Conservation (phyloP, 169 alveolate genomes). For the Plasmodium malariae region DNA sequence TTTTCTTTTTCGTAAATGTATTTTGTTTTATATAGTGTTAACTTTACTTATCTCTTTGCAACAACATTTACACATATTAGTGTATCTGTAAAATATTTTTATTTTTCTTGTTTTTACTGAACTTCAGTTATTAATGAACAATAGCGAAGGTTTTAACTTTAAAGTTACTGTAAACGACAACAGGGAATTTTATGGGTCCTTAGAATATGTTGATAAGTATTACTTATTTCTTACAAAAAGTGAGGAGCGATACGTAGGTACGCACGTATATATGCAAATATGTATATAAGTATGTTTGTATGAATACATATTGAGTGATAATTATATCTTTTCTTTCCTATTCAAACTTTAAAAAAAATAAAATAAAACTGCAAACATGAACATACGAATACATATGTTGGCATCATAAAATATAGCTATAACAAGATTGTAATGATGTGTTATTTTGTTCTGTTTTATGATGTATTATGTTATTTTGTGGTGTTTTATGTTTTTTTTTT, state of each 20-base stretch:
- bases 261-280: neutral
- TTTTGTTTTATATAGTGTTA: neutral
- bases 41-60: neutral
- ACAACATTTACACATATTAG: no score
- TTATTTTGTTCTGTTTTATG: no score
- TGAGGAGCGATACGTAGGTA: constrained; percentile 72
- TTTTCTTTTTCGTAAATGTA: neutral
- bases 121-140: constrained; percentile 38
- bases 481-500: neutral
- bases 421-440: no score
- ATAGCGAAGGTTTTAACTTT: constrained; percentile 11
- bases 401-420: no score
- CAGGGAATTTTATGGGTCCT: constrained; percentile 56
- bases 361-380: no score
- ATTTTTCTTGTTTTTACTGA: neutral
- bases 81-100: no score
- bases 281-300: neutral
- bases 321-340: neutral
- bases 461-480: no score
- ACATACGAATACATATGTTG: no score
- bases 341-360: neutral
- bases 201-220: constrained; percentile 53
- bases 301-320: neutral
- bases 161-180: constrained; percentile 57
- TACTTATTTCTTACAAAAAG: constrained; percentile 44